Evolutionary conservation across 495 filamentous ascomycete species (phyloP).

Genomic region (Aspergillus biplanus): DNA sequence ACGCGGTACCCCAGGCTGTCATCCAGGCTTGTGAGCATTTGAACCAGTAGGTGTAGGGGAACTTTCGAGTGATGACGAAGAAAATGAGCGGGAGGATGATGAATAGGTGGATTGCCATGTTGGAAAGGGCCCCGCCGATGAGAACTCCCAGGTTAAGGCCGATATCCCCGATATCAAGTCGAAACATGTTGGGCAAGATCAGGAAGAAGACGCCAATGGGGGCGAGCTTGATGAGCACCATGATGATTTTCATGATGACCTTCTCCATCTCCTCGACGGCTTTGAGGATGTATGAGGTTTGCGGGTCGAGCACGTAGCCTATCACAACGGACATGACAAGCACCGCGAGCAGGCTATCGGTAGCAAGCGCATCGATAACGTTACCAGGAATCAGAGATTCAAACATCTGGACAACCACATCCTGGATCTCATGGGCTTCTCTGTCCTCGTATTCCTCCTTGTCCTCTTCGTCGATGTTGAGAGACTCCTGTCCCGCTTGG

Average conservation of each 20-base stretch:
- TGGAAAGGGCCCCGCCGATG: slow-evolving; percentile 10
- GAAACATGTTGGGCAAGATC: slow-evolving; percentile 20
- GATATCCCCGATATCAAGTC: slow-evolving; percentile 12
- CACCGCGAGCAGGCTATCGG: slow-evolving; percentile 17
- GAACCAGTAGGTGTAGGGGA: slow-evolving; percentile 15
- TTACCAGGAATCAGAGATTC: slow-evolving; percentile 14
- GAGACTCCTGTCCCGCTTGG: slow-evolving; percentile 2
- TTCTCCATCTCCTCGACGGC: slow-evolving; percentile 15
- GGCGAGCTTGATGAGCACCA: slow-evolving; percentile 13
- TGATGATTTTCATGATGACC: slow-evolving; percentile 19
- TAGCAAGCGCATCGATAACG: slow-evolving; percentile 13
- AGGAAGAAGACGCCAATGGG: slow-evolving; percentile 21
- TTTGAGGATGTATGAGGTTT: slow-evolving; percentile 10
- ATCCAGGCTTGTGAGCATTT: slow-evolving; percentile 8
- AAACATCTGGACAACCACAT: slow-evolving; percentile 21
- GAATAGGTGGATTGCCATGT: slow-evolving; percentile 16
- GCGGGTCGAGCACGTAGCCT: slow-evolving; percentile 13
- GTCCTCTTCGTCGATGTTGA: slow-evolving; percentile 15
- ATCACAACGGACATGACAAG: slow-evolving; percentile 17
- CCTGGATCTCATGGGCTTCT: slow-evolving; percentile 10
- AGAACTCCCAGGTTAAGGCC: slow-evolving; percentile 20
- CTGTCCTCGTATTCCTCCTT: slow-evolving; percentile 11
- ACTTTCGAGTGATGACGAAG: slow-evolving; percentile 14
- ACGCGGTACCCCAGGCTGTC: slow-evolving; percentile 17
- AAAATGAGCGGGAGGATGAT: slow-evolving; percentile 14